phyloP scores from a whole-genome alignment of 148 eudicot genomes.

The Pouteria glomerata region DNA sequence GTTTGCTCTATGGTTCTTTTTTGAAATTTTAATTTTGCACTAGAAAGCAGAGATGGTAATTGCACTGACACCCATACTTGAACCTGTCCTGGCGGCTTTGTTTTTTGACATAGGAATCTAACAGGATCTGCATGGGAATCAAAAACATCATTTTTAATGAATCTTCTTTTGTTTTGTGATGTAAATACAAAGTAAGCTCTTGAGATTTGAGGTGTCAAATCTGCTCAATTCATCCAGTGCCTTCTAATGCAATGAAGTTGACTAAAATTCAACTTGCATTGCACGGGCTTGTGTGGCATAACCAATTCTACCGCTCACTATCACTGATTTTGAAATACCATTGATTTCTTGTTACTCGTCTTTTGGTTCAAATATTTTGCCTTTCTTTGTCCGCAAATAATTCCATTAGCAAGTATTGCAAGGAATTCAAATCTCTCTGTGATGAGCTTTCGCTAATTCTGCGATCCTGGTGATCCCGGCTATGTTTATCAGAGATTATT shows the following conservation, averaged over 20 bases:
- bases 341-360: background rate
- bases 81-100: background rate
- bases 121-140: background rate
- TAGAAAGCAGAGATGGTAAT: background rate
- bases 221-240: background rate
- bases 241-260: background rate
- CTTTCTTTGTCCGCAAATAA: background rate
- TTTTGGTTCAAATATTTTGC: background rate
- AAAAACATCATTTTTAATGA: background rate
- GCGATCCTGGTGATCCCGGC: background rate
- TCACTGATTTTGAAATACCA: background rate
- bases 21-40: background rate
- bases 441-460: background rate
- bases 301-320: background rate
- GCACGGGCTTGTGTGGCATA: background rate
- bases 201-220: background rate
- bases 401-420: background rate
- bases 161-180: background rate
- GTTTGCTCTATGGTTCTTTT: background rate
- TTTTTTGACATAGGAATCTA: background rate
- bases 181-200: background rate
- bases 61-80: background rate
- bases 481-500: too few species aligned
- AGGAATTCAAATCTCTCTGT: background rate
- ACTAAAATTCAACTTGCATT: background rate